Base-by-base conservation (phyloP, 2,329 filamentous ascomycete genomes). In the Colletotrichum sp. region DNA sequence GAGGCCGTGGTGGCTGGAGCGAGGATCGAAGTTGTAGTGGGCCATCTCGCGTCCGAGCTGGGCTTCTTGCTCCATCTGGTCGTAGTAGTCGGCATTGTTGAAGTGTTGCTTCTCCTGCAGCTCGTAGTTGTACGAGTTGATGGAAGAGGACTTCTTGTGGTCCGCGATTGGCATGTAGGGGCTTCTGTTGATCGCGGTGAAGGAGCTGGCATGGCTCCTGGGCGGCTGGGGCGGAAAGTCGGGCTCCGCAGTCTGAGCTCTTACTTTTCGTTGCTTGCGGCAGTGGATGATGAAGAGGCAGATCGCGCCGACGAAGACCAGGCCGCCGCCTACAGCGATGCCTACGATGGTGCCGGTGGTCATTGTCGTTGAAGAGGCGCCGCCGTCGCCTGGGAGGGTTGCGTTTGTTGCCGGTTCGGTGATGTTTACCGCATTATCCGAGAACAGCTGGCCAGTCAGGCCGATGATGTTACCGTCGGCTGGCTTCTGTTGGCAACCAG, bases 321-420 rank as follows among this genome's bases (percentile, higher is more conserved):
- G 81, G 0, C 84, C 83, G 8, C 85, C 86, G 15, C 88, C 90
- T 1, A 91, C 81, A 1, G 85, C 85, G 62, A 92, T 91, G 21
- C 90, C 90, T 0, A 88, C 88, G 18, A 91, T 89, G n/a, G 88
- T 87, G 3, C 88, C 87, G 0, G 86, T 85, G 0, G 87, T 85
- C 80, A 91, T 85, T 12, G 79, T 79, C 6, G 79, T 81, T 5
- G 80, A 77, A 0, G 77, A 81, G 3, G 81, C 81, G 1, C 83
- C 81, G 5, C 80, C 77, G 2, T 81, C 78, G 0, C 78, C 75
- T 0, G 83, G 78, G 2, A 80, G 65, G 2, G 82, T 81, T 7
- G 78, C 49, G 65, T 82, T 81, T 9, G 77, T 79, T 2, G 34
- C 6, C 15, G 66, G 15, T 1, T 84, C 82, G 3, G 85, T 87